These are phyloP conservation scores for Diatrype stigma DNA, from an alignment of 2,329 filamentous ascomycete species.

Conservation along the genomic window DNA sequence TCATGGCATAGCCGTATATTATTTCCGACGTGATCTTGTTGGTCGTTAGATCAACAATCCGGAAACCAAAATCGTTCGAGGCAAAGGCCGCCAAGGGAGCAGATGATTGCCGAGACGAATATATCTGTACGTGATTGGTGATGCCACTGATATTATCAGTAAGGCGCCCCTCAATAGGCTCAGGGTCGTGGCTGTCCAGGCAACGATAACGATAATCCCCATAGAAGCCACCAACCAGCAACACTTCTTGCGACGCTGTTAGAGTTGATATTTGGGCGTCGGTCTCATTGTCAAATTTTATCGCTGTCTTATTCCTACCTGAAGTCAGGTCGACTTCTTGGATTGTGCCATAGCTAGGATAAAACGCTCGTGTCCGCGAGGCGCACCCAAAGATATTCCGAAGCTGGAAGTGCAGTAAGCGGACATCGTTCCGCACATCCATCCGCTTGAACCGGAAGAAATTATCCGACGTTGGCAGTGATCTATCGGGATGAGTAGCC, in stretches of 20 bases:
- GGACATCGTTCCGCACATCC: constrained; percentile 49
- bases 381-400: constrained; percentile 58
- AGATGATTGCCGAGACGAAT: constrained; percentile 47
- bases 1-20: constrained; percentile 59
- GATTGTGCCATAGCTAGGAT: constrained; percentile 47
- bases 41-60: constrained; percentile 54
- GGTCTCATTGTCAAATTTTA: constrained; percentile 38
- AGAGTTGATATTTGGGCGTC: constrained; percentile 46
- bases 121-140: constrained; percentile 61
- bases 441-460: constrained; percentile 58
- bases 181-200: constrained; percentile 36
- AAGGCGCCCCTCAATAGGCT: constrained; percentile 41
- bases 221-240: constrained; percentile 56
- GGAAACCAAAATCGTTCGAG: constrained; percentile 58
- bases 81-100: constrained; percentile 55
- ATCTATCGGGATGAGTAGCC: constrained; percentile 24
- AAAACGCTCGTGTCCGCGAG: constrained; percentile 53
- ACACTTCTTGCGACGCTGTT: constrained; percentile 47
- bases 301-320: constrained; percentile 38
- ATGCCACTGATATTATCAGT: constrained; percentile 51
- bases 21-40: constrained; percentile 53
- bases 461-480: constrained; percentile 37
- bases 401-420: constrained; percentile 62
- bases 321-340: constrained; percentile 49
- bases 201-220: constrained; percentile 50